Conservation (phyloP, 352 stramenopile genomes). For the Globisporangium abappressorium region DNA sequence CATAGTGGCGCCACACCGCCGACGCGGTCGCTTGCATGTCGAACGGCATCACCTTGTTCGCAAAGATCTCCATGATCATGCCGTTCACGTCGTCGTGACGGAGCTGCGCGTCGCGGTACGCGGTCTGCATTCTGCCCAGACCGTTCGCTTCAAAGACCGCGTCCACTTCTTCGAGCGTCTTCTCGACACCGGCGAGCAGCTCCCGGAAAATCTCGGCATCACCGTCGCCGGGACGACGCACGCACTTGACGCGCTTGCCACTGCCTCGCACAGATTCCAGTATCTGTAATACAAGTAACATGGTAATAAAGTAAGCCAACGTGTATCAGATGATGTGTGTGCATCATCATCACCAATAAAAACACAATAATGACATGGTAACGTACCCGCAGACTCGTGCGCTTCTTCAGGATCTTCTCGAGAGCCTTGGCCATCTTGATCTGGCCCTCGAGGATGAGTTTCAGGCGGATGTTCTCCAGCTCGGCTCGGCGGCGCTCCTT, state of each 20-base stretch:
- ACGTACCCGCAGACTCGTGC: conserved; percentile 37
- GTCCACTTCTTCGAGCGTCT: conserved; percentile 42
- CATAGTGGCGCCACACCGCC: conserved; percentile 56
- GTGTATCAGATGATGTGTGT: background rate
- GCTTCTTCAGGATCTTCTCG: conserved; percentile 54
- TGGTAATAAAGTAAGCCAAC: background rate
- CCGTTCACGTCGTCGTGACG: conserved; percentile 33
- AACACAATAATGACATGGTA: background rate
- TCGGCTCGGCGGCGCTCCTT: conserved; percentile 47
- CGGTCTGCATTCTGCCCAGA: conserved; percentile 44
- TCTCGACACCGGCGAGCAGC: conserved; percentile 39
- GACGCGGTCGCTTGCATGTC: conserved; percentile 32
- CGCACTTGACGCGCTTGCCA: conserved; percentile 20
- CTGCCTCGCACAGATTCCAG: conserved; percentile 47
- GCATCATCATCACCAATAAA: background rate
- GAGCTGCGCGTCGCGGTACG: conserved; percentile 47
- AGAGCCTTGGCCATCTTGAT: conserved; percentile 53
- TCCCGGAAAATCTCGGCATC: conserved; percentile 48
- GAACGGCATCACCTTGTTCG: conserved; percentile 59
- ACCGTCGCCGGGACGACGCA: conserved; percentile 25
- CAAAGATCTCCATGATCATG: conserved; percentile 54
- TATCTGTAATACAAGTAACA: conserved; percentile 23
- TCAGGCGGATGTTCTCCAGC: conserved; percentile 56
- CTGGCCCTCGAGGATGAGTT: conserved; percentile 46
- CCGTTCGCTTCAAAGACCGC: conserved; percentile 48